Evolutionary conservation across 139 green algal genomes (phyloP).

Genomic region (Mychonastes homosphaera): DNA sequence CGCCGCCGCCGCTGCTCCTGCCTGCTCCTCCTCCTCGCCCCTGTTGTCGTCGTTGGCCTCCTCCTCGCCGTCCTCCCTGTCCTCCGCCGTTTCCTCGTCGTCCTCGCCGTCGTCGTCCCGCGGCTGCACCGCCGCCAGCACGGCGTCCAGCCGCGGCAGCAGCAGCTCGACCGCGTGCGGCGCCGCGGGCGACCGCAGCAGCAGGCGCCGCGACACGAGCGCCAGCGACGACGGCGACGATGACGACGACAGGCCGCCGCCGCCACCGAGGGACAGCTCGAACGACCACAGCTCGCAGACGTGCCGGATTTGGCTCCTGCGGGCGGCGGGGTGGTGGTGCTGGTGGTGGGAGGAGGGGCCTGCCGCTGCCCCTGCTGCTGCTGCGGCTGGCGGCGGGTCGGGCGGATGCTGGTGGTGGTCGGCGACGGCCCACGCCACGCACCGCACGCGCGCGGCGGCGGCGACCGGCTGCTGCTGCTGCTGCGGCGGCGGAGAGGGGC

Average conservation of each 20-base stretch:
- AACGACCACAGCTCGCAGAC: no score
- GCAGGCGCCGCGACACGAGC: neutral
- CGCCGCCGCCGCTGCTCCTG: neutral
- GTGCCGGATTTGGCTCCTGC: no score
- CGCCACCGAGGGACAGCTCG: no score
- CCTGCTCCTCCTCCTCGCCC: neutral
- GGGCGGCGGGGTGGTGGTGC: no score
- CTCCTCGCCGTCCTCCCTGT: neutral
- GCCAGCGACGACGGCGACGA: neutral
- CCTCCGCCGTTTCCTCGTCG: neutral
- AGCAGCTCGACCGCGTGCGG: neutral
- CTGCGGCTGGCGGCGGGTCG: constrained; percentile 1
- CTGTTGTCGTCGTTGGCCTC: neutral
- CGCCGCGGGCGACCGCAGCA: neutral
- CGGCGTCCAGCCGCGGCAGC: no score
- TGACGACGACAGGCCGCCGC: no score
- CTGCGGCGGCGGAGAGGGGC: neutral
- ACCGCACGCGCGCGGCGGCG: constrained; percentile 5
- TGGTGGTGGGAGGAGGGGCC: no score
- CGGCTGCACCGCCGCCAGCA: neutral
- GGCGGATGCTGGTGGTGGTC: neutral
- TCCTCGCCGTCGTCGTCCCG: neutral
- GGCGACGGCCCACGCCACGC: constrained; percentile 22
- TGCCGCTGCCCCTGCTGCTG: neutral
- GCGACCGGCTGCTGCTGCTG: constrained; percentile 5